Evolutionary conservation across 148 eudicot species (phyloP).

Genomic region (Rheum nobile): DNA sequence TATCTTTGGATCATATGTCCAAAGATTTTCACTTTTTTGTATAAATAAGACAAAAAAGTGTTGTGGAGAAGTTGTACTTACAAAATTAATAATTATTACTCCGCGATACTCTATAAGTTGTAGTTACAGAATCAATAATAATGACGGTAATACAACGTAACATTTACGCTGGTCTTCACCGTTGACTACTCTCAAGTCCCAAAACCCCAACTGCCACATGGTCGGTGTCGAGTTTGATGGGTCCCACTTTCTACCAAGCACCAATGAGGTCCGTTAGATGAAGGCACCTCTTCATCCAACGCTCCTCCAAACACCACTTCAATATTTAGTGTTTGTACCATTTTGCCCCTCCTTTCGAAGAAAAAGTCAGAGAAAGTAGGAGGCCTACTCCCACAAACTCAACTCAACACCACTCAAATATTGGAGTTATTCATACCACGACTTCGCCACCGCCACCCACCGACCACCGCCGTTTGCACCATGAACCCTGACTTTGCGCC

Average conservation of each 20-base stretch:
- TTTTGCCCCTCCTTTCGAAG: not conserved
- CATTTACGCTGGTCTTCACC: not conserved
- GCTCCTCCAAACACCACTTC: not conserved
- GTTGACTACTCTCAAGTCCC: not conserved
- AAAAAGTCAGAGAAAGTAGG: not conserved
- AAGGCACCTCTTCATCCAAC: not conserved
- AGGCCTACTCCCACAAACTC: not conserved
- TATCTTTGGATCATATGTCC: too few species aligned
- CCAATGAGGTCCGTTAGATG: not conserved
- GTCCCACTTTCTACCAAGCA: not conserved
- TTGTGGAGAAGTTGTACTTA: too few species aligned
- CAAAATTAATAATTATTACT: too few species aligned
- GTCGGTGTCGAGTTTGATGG: not conserved
- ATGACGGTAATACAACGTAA: not conserved
- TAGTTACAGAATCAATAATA: not conserved
- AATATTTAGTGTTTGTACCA: not conserved
- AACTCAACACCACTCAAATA: not conserved
- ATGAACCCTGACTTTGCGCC: conserved; percentile 2
- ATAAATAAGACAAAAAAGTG: too few species aligned
- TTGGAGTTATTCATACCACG: not conserved
- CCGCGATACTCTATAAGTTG: not conserved
- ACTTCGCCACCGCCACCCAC: not conserved
- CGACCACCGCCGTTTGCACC: not conserved
- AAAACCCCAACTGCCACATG: not conserved
- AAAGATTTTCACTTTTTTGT: too few species aligned